Base-by-base conservation (phyloP, 306 rosid species). In the Dalbergia oliveri region DNA sequence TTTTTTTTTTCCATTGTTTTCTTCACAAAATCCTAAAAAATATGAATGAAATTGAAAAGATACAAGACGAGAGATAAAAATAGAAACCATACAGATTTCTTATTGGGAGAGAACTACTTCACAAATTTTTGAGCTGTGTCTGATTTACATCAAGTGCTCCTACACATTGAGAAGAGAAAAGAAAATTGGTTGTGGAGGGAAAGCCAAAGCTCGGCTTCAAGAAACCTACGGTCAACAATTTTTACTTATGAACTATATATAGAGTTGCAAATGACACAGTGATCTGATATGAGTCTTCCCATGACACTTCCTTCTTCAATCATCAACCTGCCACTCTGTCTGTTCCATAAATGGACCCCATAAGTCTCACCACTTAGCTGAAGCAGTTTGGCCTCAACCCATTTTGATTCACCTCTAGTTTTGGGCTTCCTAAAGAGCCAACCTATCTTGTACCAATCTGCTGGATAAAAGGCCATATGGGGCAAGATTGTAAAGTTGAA, bases 271-370 rank as follows among this genome's bases (percentile, higher is more conserved):
- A 84, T 72, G 65, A 88, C 43, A 76, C 94, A 92, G 33, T 84
- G 90, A 63, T 86, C 69, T 19, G 90, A 80, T 62, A 89, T 44
- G 21, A 95, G 77, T 51, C 83, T 88, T 69, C 68, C 93, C 44
- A 95, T 69, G 41, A 87, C 79, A 56, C 96, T 91, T 83, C 91
- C 98, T 72, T 88, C 85, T 87, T 95, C 90, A 31, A 93, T 83
- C 8, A n/a, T 8, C 77, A 86, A 80, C 31, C 76, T 70, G 64
- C 87, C 85, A 69, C 94, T 93, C n/a, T 89, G 87, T 80, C 79
- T 90, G 69, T 93, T 91, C 96, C 98, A 93, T 0, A 93, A 80
- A 85, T 93, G 96, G 19, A 93, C 78, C 41, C 93, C 99, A 70
- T 83, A 93, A 68, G 85, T 75, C 64, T 89, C 85, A 8, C 68